Conservation (phyloP, 805 yeast species). For the Lipomyces japonicus region DNA sequence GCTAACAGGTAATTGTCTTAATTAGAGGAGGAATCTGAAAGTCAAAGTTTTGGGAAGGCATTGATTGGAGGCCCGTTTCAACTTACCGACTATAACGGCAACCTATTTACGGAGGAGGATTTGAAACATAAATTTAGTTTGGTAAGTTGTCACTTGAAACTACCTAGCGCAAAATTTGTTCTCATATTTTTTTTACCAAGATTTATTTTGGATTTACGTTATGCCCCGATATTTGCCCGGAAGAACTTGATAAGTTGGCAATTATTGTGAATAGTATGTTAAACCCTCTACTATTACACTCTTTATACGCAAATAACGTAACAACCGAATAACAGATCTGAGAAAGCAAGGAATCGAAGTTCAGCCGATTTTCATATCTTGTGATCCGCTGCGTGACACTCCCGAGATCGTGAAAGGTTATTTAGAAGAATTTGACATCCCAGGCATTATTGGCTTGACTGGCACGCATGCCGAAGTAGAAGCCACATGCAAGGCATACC, state of each 20-base stretch:
- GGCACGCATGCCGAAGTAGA: conserved; percentile 86
- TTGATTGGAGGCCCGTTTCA: conserved; percentile 87
- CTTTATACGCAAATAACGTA: background rate
- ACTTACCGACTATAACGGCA: conserved; percentile 65
- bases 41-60: conserved; percentile 61
- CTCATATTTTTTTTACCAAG: conserved; percentile 1
- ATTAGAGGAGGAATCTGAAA: conserved; percentile 16
- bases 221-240: conserved; percentile 99
- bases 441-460: conserved; percentile 82
- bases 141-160: conserved; percentile 17
- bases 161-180: background rate
- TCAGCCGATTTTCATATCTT: conserved; percentile 88
- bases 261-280: conserved; percentile 52
- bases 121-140: conserved; percentile 75
- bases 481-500: conserved; percentile 76
- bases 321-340: conserved; percentile 40
- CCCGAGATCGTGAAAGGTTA: conserved; percentile 82
- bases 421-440: conserved; percentile 76
- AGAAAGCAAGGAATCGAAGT: conserved; percentile 56
- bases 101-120: conserved; percentile 71
- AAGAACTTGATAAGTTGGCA: conserved; percentile 90
- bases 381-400: conserved; percentile 94
- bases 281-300: background rate
- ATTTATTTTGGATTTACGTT: conserved; percentile 95
- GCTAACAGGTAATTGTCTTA: background rate